Conservation (phyloP, 352 stramenopile genomes). For the Globisporangium acanthophoron region DNA sequence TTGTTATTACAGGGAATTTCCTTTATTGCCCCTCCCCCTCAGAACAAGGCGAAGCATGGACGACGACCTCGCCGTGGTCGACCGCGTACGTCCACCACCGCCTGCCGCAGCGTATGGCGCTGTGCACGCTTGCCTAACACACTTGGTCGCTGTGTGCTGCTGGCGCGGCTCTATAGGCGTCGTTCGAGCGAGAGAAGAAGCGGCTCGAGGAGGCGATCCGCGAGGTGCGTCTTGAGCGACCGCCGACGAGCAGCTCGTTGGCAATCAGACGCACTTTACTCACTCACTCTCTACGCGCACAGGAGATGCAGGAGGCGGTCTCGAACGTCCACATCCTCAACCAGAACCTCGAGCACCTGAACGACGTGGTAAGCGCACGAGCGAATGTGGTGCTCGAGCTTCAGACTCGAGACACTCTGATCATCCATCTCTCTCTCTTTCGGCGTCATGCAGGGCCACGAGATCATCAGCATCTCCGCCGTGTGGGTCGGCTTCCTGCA, state of each 20-base stretch:
- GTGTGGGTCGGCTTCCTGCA: conserved; percentile 71
- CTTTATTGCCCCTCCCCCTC: too few relatives aligned
- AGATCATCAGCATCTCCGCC: conserved; percentile 66
- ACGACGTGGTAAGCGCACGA: conserved; percentile 51
- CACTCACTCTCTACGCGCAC: too few relatives aligned
- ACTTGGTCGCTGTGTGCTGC: background rate
- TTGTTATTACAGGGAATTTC: too few relatives aligned
- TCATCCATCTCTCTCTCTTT: too few relatives aligned
- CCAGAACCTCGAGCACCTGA: conserved; percentile 77
- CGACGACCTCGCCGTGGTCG: too few relatives aligned
- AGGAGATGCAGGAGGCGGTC: conserved; percentile 76
- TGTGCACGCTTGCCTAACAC: too few relatives aligned
- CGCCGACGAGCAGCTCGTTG: background rate
- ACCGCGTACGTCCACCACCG: too few relatives aligned
- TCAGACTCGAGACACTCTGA: too few relatives aligned
- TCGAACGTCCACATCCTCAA: conserved; percentile 81
- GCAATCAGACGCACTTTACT: background rate
- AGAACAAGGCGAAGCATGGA: too few relatives aligned
- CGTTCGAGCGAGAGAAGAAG: conserved; percentile 61
- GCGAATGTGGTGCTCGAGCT: too few relatives aligned
- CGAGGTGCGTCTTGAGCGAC: conserved; percentile 44
- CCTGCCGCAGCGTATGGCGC: too few relatives aligned
- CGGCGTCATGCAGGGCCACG: conserved; percentile 51
- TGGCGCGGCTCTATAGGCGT: too few relatives aligned
- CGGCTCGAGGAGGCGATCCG: conserved; percentile 66